These are phyloP conservation scores for Achaetomiella virescens DNA, from an alignment of 495 filamentous ascomycete species.

Conservation along the genomic window DNA sequence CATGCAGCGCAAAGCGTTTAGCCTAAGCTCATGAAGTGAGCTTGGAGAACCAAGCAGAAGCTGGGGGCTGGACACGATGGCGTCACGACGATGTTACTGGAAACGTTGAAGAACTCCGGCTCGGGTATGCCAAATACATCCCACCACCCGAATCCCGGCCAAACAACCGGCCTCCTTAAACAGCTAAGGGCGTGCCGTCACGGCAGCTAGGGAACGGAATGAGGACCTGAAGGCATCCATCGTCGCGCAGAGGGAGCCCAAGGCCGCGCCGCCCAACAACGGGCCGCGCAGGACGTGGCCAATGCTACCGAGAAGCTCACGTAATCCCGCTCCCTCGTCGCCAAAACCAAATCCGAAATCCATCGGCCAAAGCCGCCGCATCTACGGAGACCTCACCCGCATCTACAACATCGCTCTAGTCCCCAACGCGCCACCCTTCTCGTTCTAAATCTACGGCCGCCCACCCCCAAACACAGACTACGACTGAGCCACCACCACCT, in stretches of 20 bases:
- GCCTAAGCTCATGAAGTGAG: no score
- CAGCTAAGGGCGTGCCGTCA: slow-evolving; percentile 61
- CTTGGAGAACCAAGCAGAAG: no score
- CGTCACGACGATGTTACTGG: no score
- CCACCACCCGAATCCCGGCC: no score
- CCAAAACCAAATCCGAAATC: slow-evolving; percentile 53
- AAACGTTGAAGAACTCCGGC: no score
- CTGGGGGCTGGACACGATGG: no score
- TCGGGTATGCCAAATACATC: no score
- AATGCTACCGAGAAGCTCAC: slow-evolving; percentile 55
- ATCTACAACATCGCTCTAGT: slow-evolving; percentile 77
- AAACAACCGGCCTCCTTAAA: no score
- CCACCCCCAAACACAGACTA: slow-evolving; percentile 73
- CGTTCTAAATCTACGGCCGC: slow-evolving; percentile 70
- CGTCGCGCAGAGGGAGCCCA: slow-evolving; percentile 50
- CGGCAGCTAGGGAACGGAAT: slow-evolving; percentile 50
- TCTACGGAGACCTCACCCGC: slow-evolving; percentile 70
- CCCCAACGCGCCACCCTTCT: slow-evolving; percentile 46
- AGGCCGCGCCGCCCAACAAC: slow-evolving; percentile 54
- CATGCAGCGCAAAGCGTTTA: no score
- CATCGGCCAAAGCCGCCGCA: slow-evolving; percentile 76
- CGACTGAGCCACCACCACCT: slow-evolving; percentile 35
- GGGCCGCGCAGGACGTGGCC: slow-evolving; percentile 47
- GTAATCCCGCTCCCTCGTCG: slow-evolving; percentile 47
- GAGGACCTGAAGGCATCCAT: slow-evolving; percentile 62